Percentiles rank a stretch among this genome's conserved stretches.
Conservation (phyloP, 208 protist species). For the Trypanosoma mega region DNA sequence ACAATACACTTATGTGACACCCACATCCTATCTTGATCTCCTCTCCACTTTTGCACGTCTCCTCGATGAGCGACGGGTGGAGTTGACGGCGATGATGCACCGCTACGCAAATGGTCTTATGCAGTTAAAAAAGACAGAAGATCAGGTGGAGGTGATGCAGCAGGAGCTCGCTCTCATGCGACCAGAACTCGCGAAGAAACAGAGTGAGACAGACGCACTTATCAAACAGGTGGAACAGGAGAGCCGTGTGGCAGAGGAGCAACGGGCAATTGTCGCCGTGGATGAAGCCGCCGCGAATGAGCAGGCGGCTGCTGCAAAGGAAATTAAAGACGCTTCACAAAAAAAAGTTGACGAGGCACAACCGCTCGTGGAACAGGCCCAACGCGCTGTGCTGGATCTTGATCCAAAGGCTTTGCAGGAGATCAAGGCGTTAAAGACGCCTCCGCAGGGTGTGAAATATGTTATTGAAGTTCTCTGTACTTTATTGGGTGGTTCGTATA, state of each 20-base stretch:
- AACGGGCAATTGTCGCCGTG: constrained; percentile 81
- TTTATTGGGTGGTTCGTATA: constrained; percentile 83
- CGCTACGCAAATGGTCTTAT: constrained; percentile 89
- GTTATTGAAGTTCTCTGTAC: constrained; percentile 92
- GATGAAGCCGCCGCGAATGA: constrained; percentile 91
- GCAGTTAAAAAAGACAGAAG: constrained; percentile 90
- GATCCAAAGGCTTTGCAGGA: constrained; percentile 94
- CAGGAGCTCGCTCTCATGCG: constrained; percentile 88
- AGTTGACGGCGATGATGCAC: constrained; percentile 85
- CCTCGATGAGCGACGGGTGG: constrained; percentile 76
- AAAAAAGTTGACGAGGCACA: constrained; percentile 94
- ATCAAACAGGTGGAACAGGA: constrained; percentile 86
- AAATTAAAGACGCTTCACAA: constrained; percentile 95
- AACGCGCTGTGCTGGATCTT: constrained; percentile 91
- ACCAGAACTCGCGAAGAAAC: constrained; percentile 90
- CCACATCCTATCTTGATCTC: constrained; percentile 96
- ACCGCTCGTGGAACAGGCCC: constrained; percentile 93
- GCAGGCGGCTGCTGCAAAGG: constrained; percentile 88
- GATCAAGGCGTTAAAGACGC: constrained; percentile 95
- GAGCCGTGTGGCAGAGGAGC: constrained; percentile 84
- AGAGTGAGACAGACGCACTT: constrained; percentile 87
- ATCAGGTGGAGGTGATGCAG: constrained; percentile 96
- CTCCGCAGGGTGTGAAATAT: constrained; percentile 95
- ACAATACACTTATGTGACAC: constrained; percentile 94
- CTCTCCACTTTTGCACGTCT: constrained; percentile 91